phyloP scores from a whole-genome alignment of 768 basidiomycete species.

The Mycena indigotica region DNA sequence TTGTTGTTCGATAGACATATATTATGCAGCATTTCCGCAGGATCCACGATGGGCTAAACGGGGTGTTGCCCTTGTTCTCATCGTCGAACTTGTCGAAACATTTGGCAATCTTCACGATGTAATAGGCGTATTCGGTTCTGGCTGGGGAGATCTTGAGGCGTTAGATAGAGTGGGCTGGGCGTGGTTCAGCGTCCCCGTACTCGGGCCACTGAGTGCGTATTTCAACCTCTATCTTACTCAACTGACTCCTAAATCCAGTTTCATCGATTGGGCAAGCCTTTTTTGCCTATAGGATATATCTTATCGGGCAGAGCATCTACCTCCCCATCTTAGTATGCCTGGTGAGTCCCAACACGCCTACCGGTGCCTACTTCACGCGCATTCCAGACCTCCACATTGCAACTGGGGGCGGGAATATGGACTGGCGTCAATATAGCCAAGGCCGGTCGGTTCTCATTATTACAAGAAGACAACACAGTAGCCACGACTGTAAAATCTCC shows the following conservation, averaged over 20 bases:
- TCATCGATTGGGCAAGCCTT: constrained; percentile 10
- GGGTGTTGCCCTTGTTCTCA: constrained; percentile 7
- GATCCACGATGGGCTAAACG: constrained; percentile 5
- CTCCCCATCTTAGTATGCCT: neutral
- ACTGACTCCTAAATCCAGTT: neutral
- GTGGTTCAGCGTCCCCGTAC: constrained; percentile 10
- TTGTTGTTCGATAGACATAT: constrained; percentile 3
- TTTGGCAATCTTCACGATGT: constrained; percentile 1
- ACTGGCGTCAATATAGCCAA: constrained; percentile 3
- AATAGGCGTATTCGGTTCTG: constrained; percentile 5
- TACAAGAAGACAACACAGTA: neutral
- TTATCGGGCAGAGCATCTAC: neutral
- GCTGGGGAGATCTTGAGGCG: constrained; percentile 11
- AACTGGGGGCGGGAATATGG: constrained; percentile 9
- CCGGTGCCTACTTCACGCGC: neutral
- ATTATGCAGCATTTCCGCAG: constrained; percentile 12
- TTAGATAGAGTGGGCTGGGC: constrained; percentile 14
- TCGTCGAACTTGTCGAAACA: constrained; percentile 14
- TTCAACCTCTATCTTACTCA: neutral
- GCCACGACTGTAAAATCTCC: neutral
- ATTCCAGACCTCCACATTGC: neutral
- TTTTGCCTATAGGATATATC: constrained; percentile 8
- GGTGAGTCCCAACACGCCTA: neutral
- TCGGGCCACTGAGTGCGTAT: constrained; percentile 11
- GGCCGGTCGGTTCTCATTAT: constrained; percentile 6